Conservation (phyloP, 169 alveolate species). For the Miamiensis avidus region DNA sequence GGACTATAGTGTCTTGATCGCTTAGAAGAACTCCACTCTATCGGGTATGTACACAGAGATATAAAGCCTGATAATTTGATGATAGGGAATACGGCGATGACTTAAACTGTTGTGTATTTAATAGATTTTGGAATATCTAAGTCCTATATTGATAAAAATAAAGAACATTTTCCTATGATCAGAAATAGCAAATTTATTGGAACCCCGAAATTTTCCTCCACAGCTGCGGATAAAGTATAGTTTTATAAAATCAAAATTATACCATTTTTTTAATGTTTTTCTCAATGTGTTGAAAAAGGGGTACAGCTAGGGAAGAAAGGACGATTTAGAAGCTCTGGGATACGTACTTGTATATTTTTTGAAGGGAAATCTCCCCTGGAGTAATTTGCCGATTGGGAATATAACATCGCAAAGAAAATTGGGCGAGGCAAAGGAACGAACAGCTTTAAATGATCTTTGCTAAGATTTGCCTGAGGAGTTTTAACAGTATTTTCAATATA, state of each 20-base stretch:
- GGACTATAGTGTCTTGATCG: slow-evolving; percentile 55
- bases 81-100: slow-evolving; percentile 50
- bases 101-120: slow-evolving; percentile 23
- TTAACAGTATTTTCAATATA: too few species aligned
- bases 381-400: too few species aligned
- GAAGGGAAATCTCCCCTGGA: slow-evolving; percentile 68
- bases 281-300: slow-evolving; percentile 68
- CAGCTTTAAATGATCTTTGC: not conserved
- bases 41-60: slow-evolving; percentile 73
- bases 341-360: slow-evolving; percentile 56
- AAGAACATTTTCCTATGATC: slow-evolving; percentile 18
- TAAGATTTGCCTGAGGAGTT: not conserved
- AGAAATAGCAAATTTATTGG: slow-evolving; percentile 11
- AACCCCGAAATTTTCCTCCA: slow-evolving; percentile 55
- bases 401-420: not conserved
- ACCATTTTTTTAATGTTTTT: not conserved
- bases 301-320: slow-evolving; percentile 51
- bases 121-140: slow-evolving; percentile 45
- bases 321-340: slow-evolving; percentile 70
- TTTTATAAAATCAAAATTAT: too few species aligned
- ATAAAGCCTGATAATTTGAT: slow-evolving; percentile 83
- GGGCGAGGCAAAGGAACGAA: not conserved
- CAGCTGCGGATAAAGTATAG: slow-evolving; percentile 43
- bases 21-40: not conserved
- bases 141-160: slow-evolving; percentile 30